Conservation (phyloP, 441 rosid genomes). For the Aquilaria agallochum region DNA sequence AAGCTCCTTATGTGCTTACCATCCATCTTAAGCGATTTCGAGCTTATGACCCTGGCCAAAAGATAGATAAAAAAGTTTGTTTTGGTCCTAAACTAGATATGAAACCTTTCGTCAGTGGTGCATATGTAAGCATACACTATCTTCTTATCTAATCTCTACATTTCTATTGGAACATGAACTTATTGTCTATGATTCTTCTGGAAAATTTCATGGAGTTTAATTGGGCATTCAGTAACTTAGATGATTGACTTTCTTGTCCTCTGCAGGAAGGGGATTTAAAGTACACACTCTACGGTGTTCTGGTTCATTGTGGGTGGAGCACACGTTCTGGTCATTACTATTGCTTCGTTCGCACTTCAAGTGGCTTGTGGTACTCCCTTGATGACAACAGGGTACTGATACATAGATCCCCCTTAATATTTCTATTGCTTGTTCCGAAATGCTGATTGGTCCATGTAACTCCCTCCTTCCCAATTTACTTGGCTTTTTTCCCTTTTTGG, state of each 20-base stretch:
- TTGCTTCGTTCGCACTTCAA: slow-evolving; percentile 91
- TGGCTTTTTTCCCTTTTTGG: too few relatives aligned
- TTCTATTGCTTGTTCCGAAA: slow-evolving; percentile 1
- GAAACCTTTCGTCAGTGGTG: slow-evolving; percentile 77
- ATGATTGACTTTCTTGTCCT: slow-evolving; percentile 9
- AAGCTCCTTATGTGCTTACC: slow-evolving; percentile 84
- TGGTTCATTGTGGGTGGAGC: slow-evolving; percentile 88
- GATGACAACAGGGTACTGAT: slow-evolving; percentile 77
- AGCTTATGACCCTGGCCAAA: slow-evolving; percentile 65
- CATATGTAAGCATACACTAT: slow-evolving; percentile 55
- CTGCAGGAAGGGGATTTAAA: slow-evolving; percentile 85
- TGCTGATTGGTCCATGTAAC: slow-evolving; percentile 5
- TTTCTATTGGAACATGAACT: neutral
- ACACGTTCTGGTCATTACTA: slow-evolving; percentile 89
- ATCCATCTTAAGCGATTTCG: slow-evolving; percentile 89
- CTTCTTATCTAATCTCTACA: neutral
- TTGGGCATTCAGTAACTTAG: neutral
- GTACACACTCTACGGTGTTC: slow-evolving; percentile 90
- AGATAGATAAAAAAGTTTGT: slow-evolving; percentile 66
- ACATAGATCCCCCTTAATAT: slow-evolving; percentile 1
- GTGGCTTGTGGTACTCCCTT: slow-evolving; percentile 89
- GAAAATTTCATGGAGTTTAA: too few relatives aligned
- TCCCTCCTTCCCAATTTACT: too few relatives aligned
- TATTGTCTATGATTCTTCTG: neutral
- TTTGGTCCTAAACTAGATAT: slow-evolving; percentile 71